phyloP scores from a whole-genome alignment of 768 basidiomycete species.

The Tubosaeta sp. region DNA sequence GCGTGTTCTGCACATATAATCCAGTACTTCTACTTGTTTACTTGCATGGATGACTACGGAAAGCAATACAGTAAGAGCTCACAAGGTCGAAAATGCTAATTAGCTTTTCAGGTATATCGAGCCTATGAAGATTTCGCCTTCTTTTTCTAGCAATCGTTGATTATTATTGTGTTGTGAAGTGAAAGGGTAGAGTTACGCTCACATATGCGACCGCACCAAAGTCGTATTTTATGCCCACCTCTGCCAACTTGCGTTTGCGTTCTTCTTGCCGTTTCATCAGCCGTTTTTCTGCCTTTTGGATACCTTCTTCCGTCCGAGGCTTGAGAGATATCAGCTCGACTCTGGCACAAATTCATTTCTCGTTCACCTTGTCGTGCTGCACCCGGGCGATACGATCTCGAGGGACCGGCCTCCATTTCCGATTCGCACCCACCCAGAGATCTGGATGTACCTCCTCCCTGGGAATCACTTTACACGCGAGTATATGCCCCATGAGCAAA shows the following conservation, averaged over 20 bases:
- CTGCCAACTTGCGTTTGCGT: slow-evolving; percentile 74
- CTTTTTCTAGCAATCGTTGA: slow-evolving; percentile 31
- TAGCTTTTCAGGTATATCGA: neutral
- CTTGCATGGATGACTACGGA: neutral
- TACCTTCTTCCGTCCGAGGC: slow-evolving; percentile 72
- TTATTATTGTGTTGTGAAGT: neutral
- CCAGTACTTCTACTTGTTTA: neutral
- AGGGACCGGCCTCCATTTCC: slow-evolving; percentile 82
- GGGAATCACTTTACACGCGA: slow-evolving; percentile 87
- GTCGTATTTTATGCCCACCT: slow-evolving; percentile 83
- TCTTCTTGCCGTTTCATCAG: slow-evolving; percentile 73
- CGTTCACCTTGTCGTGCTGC: slow-evolving; percentile 76
- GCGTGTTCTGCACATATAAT: neutral
- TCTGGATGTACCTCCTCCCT: slow-evolving; percentile 88
- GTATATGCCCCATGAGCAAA: slow-evolving; percentile 88
- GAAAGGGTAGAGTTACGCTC: slow-evolving; percentile 31
- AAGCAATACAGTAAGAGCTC: too few relatives aligned
- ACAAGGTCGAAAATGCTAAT: neutral
- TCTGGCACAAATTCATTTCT: neutral
- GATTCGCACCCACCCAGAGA: slow-evolving; percentile 95
- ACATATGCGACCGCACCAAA: slow-evolving; percentile 82
- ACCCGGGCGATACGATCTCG: slow-evolving; percentile 62
- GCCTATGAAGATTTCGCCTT: slow-evolving; percentile 27
- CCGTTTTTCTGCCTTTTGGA: slow-evolving; percentile 58
- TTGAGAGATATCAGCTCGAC: slow-evolving; percentile 27